These are phyloP conservation scores for Venturia carpophila DNA, from an alignment of 2,329 filamentous ascomycete genomes.

Conservation along the genomic window DNA sequence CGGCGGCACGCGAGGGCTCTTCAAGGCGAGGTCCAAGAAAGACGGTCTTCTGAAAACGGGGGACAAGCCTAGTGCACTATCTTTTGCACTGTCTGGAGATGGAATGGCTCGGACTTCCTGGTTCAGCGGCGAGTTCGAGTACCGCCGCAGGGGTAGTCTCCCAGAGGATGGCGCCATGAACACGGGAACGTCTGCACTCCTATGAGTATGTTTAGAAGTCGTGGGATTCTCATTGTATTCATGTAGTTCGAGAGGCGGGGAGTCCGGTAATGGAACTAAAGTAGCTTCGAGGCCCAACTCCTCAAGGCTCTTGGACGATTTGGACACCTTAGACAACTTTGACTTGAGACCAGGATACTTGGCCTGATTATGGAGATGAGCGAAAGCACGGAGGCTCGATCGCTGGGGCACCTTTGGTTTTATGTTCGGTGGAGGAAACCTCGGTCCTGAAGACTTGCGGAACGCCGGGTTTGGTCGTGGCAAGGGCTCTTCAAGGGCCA, in stretches of 20 bases:
- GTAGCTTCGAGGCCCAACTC: neutral
- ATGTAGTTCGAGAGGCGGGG: neutral
- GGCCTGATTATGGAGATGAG: neutral
- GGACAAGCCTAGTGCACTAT: neutral
- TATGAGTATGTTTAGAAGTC: neutral
- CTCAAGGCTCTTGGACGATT: neutral
- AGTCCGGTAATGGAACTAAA: neutral
- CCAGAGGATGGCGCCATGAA: neutral
- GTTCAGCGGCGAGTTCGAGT: neutral
- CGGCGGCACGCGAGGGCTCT: neutral
- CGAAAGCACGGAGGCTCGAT: constrained; percentile 1
- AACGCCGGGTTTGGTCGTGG: neutral
- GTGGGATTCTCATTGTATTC: neutral
- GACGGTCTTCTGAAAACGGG: neutral
- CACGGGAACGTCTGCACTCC: neutral
- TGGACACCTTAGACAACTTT: neutral
- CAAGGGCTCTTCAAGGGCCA: neutral
- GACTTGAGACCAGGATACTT: neutral
- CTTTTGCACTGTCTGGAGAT: neutral
- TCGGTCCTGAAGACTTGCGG: neutral
- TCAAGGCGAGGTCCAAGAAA: neutral
- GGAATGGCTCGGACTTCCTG: neutral
- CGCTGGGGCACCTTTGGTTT: neutral
- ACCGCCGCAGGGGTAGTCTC: neutral
- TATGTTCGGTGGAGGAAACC: neutral